Evolutionary conservation across 2,329 filamentous ascomycete species (phyloP), one percentile per base, ranked within the genome.

Genomic region (Fusarium sp.): DNA sequence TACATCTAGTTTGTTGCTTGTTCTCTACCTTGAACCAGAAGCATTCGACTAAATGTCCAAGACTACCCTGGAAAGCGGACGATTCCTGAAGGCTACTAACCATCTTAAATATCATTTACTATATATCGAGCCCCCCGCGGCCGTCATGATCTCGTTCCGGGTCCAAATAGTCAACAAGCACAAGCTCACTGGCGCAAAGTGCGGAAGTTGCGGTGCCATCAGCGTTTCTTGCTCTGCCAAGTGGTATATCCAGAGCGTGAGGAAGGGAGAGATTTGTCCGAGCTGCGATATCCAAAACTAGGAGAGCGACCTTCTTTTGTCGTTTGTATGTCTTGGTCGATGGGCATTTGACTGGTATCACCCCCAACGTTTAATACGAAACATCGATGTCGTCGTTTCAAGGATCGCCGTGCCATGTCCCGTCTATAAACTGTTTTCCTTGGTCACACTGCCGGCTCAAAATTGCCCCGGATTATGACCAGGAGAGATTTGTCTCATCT

Each of bases 391-490:
- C 48, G 27, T 52, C 11, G 18, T 52, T 31, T 31, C 14, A 54
- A 31, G 60, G 67, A 67, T 71, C 62, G 35, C 6, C 63, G 13
- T 20, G 14, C 39, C n/a, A 33, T 41, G 39, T 24, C 20, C 58
- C 57, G 6, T 52, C 27, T 31, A 29, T 50, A 27, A 31, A 52
- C 7, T 31, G 48, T 31, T 41, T 59, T 20, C 31, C 67, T 64
- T 52, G 35, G 6, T 22, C 50, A 9, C 60, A 45, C 58, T 31
- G 6, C 54, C 39, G 57, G 52, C 43, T 22, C 37, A 75, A 75
- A 39, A 33, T 71, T 54, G 24, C 64, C 63, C 67, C 67, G 57
- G 62, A 64, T 71, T 64, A 71, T 67, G n/a, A 22, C 54, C 31
- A 35, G 66, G 16, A 31, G n/a, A 22, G 39, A 39, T 14, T 10